These are phyloP conservation scores for Crithidia sp. DNA, from an alignment of 208 protist genomes.

Conservation along the genomic window DNA sequence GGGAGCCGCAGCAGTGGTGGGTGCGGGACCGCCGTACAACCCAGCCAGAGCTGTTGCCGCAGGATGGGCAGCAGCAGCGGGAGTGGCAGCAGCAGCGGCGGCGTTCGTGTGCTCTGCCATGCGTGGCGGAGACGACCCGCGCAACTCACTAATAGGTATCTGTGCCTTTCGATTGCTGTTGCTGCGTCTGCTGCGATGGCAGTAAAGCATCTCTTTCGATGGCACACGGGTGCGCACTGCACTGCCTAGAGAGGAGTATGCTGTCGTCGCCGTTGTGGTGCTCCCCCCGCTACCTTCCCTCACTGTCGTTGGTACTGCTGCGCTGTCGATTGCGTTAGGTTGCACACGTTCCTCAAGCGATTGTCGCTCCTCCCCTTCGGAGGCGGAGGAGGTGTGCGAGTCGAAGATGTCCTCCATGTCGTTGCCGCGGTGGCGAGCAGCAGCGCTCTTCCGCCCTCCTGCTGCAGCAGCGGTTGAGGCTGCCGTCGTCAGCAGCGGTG, in stretches of 20 bases:
- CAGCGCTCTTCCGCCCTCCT: not conserved
- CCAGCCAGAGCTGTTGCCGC: not conserved
- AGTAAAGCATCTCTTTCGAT: conserved; percentile 28
- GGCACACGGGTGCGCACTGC: conserved; percentile 21
- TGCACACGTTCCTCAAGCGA: not conserved
- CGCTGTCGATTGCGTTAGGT: too few relatives aligned
- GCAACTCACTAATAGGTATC: not conserved
- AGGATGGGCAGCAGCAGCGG: not conserved
- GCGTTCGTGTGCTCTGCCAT: not conserved
- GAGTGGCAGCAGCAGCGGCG: not conserved
- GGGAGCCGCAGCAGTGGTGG: too few relatives aligned
- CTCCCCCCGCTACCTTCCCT: conserved; percentile 2
- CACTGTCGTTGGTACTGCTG: not conserved
- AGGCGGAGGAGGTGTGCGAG: conserved; percentile 1
- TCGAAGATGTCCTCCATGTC: conserved; percentile 32
- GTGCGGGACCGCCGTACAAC: too few relatives aligned
- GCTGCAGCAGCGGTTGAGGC: not conserved
- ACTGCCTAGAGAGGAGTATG: not conserved
- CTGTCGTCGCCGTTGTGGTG: not conserved
- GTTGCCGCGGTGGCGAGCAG: not conserved
- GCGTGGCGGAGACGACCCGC: too few relatives aligned
- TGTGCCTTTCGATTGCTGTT: not conserved
- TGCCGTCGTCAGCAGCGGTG: not conserved
- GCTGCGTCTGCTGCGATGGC: conserved; percentile 3
- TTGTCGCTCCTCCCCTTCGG: not conserved